phyloP scores from a whole-genome alignment of 345 rosid species.

The Citrus hindsii region DNA sequence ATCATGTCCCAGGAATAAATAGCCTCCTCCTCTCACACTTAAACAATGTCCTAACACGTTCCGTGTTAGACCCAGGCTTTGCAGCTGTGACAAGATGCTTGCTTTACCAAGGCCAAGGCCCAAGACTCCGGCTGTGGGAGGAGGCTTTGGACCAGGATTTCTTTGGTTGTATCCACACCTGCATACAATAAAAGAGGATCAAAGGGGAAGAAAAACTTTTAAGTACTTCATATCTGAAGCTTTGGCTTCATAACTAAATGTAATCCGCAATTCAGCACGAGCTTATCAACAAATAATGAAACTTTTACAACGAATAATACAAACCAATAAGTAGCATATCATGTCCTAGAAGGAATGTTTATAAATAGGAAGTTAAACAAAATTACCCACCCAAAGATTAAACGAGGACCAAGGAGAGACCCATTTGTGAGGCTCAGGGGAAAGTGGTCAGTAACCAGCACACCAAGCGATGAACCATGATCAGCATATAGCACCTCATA shows the following conservation, averaged over 20 bases:
- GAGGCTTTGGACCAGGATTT: conserved; percentile 40
- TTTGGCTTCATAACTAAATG: background rate
- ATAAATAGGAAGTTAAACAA: background rate
- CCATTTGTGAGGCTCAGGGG: conserved; percentile 54
- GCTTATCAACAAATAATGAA: background rate
- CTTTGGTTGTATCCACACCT: conserved; percentile 86
- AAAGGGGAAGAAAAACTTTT: background rate
- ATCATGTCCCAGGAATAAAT: conserved; percentile 71
- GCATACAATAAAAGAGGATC: conserved; percentile 1
- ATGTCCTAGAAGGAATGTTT: background rate
- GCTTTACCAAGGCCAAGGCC: conserved; percentile 78
- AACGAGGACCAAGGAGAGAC: conserved; percentile 33
- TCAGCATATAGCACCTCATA: conserved; percentile 76
- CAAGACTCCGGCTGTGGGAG: conserved; percentile 70
- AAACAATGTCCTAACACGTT: conserved; percentile 85
- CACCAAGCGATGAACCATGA: conserved; percentile 74
- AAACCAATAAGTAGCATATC: background rate
- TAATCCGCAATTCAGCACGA: background rate
- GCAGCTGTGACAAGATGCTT: conserved; percentile 66
- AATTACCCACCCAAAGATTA: conserved; percentile 73
- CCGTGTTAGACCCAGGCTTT: conserved; percentile 32
- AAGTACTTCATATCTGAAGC: background rate
- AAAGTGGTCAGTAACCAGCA: conserved; percentile 58
- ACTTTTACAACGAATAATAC: background rate
- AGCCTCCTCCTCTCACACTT: conserved; percentile 73